Base-by-base conservation (phyloP, 2,329 filamentous ascomycete species). In the Septoria linicola region DNA sequence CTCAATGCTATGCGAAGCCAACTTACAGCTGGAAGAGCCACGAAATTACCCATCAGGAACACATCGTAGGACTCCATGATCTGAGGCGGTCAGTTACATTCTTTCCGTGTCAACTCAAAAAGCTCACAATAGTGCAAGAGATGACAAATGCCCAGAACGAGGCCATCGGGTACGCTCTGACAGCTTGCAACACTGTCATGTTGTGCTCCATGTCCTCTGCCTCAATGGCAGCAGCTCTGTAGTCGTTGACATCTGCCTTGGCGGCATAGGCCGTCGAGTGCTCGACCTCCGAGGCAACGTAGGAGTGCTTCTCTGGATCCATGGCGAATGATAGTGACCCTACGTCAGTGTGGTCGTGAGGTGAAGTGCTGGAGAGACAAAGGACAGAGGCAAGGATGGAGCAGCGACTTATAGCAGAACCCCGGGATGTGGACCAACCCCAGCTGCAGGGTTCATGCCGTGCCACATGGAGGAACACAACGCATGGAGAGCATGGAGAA, bases 31-130 rank as follows among this genome's bases (percentile, higher is more conserved):
- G 67, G 46, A 6, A 77, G 72, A 51, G 80, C 80, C 35, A 83
- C 67, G 66, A 84, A 84, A 52, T 79, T 76, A 41, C 77, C 76
- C 62, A 79, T 81, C 17, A 84, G 69, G 72, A 84, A 83, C 55
- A 84, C 77, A 65, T 75, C 75, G 72, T 82, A 84, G 3, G 80
- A 78, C 65, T 84, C 81, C 81, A 84, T 84, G 59, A 82, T 80
- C 80, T 83, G 63, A 40, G 55, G 17, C 55, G 44, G 57, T 54
- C 39, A 63, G 64, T 51, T 57, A 41, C 39, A 19, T 56, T 56
- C n/a, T 14, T 50, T 37, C 39, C 23, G 8, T 11, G 17, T 14
- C 23, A 2, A 11, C 16, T 21, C 8, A 10, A 41, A 20, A 41
- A 41, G 56, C 78, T 71, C 67, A 80, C 78, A 68, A 81, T 80